Percentiles rank a stretch among this genome's conserved stretches.
Conservation (phyloP, 2,329 filamentous ascomycete genomes). For the Epichloe sp. region DNA sequence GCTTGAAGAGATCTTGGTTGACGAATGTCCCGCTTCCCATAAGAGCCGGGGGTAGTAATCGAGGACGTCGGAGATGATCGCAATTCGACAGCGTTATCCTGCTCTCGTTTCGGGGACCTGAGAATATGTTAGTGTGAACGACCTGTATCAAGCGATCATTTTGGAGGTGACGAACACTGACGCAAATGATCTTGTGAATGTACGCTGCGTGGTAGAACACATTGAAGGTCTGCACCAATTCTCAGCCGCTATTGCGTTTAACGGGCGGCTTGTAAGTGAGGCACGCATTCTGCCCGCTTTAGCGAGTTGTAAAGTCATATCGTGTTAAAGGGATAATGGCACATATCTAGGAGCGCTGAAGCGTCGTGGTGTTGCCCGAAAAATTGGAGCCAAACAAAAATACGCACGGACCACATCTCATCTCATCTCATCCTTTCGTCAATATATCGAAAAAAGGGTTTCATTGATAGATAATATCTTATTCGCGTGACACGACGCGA, state of each 20-base stretch:
- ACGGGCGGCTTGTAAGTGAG: neutral
- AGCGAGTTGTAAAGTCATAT: neutral
- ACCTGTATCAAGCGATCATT: neutral
- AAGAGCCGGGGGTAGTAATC: neutral
- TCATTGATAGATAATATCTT: too few species aligned
- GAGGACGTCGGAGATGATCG: neutral
- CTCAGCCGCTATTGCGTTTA: neutral
- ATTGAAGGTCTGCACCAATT: neutral
- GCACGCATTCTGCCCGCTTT: neutral
- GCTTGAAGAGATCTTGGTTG: constrained; percentile 73
- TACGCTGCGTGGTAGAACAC: neutral
- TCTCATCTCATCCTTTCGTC: too few species aligned
- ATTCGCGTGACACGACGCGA: too few species aligned
- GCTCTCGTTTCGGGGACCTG: neutral
- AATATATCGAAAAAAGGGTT: too few species aligned
- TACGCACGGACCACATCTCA: too few species aligned
- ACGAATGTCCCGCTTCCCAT: constrained; percentile 24
- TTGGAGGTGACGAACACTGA: neutral
- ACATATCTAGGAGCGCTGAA: too few species aligned
- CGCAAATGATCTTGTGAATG: neutral
- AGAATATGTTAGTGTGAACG: neutral
- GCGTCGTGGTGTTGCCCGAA: too few species aligned
- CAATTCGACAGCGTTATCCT: neutral
- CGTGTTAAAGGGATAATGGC: too few species aligned
- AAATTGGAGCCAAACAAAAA: too few species aligned